Conservation (phyloP, 345 rosid genomes). For the Mangifera indica region DNA sequence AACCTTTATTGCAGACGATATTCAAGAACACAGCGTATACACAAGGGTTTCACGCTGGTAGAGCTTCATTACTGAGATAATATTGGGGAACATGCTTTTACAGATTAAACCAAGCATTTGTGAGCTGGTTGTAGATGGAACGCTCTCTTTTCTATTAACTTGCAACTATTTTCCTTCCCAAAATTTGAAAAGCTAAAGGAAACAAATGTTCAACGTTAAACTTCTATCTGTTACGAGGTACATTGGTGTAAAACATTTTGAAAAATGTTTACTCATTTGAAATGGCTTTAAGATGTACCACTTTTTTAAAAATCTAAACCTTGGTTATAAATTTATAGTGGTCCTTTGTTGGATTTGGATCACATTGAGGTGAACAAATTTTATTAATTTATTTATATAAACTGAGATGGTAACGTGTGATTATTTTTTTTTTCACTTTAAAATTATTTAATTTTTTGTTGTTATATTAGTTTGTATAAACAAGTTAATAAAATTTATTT, state of each 20-base stretch:
- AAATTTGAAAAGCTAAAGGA: not conserved
- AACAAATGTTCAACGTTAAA: not conserved
- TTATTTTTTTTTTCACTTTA: no score
- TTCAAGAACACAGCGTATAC: slow-evolving; percentile 82
- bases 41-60: slow-evolving; percentile 79
- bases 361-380: no score
- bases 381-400: no score
- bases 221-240: not conserved
- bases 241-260: not conserved
- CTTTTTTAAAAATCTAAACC: not conserved
- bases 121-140: not conserved
- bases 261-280: not conserved
- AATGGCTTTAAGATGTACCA: not conserved
- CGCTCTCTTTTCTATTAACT: not conserved
- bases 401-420: no score
- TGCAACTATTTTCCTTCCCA: not conserved
- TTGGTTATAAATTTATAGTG: not conserved
- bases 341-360: not conserved
- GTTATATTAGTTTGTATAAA: no score
- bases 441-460: no score
- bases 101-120: slow-evolving; percentile 34
- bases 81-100: not conserved
- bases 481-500: no score
- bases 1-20: slow-evolving; percentile 51
- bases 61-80: slow-evolving; percentile 6